A percentile compares a stretch with the other conserved stretches of the same genome.
phyloP scores from a whole-genome alignment of 768 basidiomycete genomes.

The Mycena galopus region DNA sequence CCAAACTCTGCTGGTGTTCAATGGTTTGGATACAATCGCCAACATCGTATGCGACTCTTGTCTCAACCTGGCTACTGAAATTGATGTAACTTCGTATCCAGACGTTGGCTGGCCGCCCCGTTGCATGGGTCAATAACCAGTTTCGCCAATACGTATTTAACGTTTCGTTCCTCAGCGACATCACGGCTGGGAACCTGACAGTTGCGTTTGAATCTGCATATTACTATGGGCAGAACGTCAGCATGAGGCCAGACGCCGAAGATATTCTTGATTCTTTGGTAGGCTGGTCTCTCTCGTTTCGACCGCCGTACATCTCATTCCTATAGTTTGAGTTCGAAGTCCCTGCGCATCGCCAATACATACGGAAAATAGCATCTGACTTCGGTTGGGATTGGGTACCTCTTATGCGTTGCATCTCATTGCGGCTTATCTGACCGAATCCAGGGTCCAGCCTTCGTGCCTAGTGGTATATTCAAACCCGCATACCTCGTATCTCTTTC shows the following conservation, averaged over 20 bases:
- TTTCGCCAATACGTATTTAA: constrained; percentile 69
- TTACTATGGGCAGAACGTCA: constrained; percentile 67
- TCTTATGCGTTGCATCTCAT: neutral
- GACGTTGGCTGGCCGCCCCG: constrained; percentile 64
- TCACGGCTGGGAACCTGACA: constrained; percentile 55
- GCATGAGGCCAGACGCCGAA: constrained; percentile 62
- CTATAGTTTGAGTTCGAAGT: constrained; percentile 60
- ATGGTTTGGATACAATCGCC: constrained; percentile 70
- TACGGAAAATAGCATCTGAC: constrained; percentile 66
- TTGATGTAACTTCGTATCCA: constrained; percentile 34
- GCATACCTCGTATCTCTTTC: constrained; percentile 64
- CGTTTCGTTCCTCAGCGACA: constrained; percentile 56
- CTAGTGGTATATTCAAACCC: constrained; percentile 67
- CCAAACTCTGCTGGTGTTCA: constrained; percentile 62
- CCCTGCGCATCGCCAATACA: constrained; percentile 60
- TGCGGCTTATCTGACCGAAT: neutral
- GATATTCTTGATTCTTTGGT: constrained; percentile 51
- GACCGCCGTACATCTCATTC: neutral
- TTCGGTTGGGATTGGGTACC: constrained; percentile 75
- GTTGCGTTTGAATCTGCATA: constrained; percentile 67
- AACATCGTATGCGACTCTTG: constrained; percentile 56
- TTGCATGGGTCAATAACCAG: constrained; percentile 71
- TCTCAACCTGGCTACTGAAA: neutral
- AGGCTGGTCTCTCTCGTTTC: constrained; percentile 18
- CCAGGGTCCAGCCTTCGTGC: constrained; percentile 70